A percentile compares a stretch with the other conserved stretches of the same genome.
Conservation (phyloP, 192 early-diverging fungal genomes). For the Podila minutissima region DNA sequence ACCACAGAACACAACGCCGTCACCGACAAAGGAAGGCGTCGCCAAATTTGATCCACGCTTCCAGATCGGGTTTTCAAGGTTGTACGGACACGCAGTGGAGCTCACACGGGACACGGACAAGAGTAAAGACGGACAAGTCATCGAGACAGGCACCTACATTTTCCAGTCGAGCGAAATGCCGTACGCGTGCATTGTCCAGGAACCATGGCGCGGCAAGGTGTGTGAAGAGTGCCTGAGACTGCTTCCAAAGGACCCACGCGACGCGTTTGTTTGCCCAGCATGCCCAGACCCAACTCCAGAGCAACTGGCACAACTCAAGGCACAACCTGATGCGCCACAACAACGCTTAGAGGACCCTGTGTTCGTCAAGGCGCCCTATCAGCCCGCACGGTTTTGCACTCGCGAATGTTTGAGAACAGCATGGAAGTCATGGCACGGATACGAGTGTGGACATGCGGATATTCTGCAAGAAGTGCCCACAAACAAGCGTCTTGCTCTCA, state of each 20-base stretch:
- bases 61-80: slow-evolving; percentile 27
- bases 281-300: neutral
- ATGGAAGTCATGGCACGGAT: slow-evolving; percentile 41
- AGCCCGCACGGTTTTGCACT: slow-evolving; percentile 27
- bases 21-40: neutral
- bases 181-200: slow-evolving; percentile 29
- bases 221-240: slow-evolving; percentile 35
- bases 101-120: neutral
- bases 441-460: slow-evolving; percentile 13
- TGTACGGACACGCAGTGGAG: slow-evolving; percentile 22
- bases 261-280: slow-evolving; percentile 3
- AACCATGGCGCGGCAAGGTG: slow-evolving; percentile 24
- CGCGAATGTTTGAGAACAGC: slow-evolving; percentile 11
- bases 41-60: slow-evolving; percentile 16
- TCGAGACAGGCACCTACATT: slow-evolving; percentile 29
- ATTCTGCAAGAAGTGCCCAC: slow-evolving; percentile 10
- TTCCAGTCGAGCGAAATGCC: slow-evolving; percentile 33
- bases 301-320: neutral
- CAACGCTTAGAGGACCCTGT: neutral
- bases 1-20: neutral
- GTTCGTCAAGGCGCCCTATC: neutral
- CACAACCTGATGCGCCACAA: neutral
- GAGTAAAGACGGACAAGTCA: neutral
- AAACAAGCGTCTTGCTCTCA: slow-evolving; percentile 19
- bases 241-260: neutral